Base-by-base conservation (phyloP, 1,284 basidiomycete species). In the Tilletia caries region DNA sequence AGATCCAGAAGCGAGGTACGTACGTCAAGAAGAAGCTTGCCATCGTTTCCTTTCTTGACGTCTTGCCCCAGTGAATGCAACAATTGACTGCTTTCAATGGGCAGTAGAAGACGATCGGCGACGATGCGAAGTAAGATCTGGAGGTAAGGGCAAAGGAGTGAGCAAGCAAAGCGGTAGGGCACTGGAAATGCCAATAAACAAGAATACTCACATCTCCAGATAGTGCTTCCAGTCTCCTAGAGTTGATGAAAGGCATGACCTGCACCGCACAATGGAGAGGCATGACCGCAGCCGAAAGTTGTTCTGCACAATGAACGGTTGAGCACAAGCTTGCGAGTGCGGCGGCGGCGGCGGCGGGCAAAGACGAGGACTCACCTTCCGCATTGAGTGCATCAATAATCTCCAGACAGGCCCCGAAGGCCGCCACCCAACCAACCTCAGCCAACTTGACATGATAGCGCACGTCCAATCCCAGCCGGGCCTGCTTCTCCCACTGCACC, bases 371-470 rank as follows among this genome's bases (percentile, higher is more conserved):
- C 32, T 25, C 27, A 60, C 54, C 54, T 29, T 18, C 18, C 20
- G 29, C n/a, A 1, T 18, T 18, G 10, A 60, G 23, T 10, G 23
- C 29, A 27, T 60, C 54, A 12, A 60, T 66, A 23, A 69, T 70
- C 12, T 78, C 75, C 32, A 79, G 66, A 27, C 74, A 74, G 65
- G 76, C 76, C 29, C 72, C 76, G 2, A 79, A 69, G n/a, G 75
- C 69, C 13, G 75, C 74, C 34, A 78, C 71, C 78, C 78, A 79
- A 15, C 76, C 75, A 23, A 77, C 70, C 32, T 79, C 76, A 3
- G 75, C 65, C 25, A 58, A 54, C 41, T 60, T 64, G 18, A 76
- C 66, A n/a, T 68, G 68, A 23, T 67, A 69, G 3, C 74, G 66
- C 4, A 75, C 67, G 66, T 72, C 72, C 52, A 79, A 71, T 3